Conservation (phyloP, 371 early-diverging fungal genomes). For the Mortierella sp. region DNA sequence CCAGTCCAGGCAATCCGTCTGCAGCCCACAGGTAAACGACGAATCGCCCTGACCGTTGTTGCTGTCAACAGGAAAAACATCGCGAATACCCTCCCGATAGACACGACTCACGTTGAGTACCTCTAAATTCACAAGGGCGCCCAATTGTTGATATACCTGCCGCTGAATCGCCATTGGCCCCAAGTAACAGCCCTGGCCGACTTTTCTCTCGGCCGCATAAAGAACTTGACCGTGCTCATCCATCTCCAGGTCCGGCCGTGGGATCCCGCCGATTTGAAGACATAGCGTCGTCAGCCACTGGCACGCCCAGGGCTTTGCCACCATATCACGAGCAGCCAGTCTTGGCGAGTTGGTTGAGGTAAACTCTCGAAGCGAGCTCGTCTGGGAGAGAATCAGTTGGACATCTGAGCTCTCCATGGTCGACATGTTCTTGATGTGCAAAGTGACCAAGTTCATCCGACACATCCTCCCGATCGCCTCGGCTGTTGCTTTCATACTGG, state of each 20-base stretch:
- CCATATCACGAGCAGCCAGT: slow-evolving; percentile 4
- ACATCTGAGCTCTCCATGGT: slow-evolving; percentile 7
- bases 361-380: slow-evolving; percentile 3
- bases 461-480: neutral
- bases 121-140: neutral
- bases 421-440: slow-evolving; percentile 3
- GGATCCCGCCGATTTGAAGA: neutral
- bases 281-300: slow-evolving; percentile 2
- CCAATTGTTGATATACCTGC: neutral
- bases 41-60: neutral
- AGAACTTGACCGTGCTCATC: neutral
- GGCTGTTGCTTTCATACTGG: neutral
- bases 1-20: slow-evolving; percentile 1
- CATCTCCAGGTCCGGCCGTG: neutral
- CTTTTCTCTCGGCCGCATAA: neutral
- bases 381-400: neutral
- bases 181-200: neutral
- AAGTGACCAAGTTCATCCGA: neutral
- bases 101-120: neutral
- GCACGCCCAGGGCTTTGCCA: slow-evolving; percentile 3
- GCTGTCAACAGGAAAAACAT: neutral
- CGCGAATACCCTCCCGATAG: neutral
- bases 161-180: neutral
- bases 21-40: neutral
- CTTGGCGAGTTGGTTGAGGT: neutral